Evolutionary conservation across 805 yeast species (phyloP).

Genomic region (Kurtzmaniella fragi): DNA sequence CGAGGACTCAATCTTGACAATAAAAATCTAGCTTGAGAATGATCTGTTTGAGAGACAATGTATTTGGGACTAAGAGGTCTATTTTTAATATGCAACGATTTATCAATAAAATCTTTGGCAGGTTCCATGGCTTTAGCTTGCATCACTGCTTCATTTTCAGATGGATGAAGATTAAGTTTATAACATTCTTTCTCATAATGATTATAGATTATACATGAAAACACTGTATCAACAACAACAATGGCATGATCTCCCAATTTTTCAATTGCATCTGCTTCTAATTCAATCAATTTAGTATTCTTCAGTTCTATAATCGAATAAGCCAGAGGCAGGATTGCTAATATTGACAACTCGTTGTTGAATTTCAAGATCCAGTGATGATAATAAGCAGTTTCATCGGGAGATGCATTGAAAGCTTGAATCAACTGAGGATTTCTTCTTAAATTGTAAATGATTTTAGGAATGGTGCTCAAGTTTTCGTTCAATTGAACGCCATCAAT

Average conservation of each 20-base stretch:
- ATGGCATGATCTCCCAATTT: no score
- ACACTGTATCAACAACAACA: conserved; percentile 6
- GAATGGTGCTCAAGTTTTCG: conserved; percentile 22
- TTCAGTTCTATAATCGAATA: no score
- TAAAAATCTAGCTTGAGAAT: conserved; percentile 35
- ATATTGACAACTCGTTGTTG: conserved; percentile 12
- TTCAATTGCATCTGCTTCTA: conserved; percentile 1
- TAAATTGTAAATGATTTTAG: conserved; percentile 28
- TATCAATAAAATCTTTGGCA: conserved; percentile 13
- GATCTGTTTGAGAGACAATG: conserved; percentile 29
- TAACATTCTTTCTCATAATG: conserved; percentile 5
- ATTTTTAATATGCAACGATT: conserved; percentile 1
- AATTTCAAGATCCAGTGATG: conserved; percentile 26
- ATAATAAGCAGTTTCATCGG: conserved; percentile 42
- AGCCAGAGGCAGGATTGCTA: conserved; percentile 22
- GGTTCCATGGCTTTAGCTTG: conserved; percentile 1
- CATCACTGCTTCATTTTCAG: conserved; percentile 4
- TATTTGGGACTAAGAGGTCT: conserved; percentile 16
- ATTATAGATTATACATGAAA: conserved; percentile 20
- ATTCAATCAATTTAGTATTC: conserved; percentile 11
- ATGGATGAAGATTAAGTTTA: background rate
- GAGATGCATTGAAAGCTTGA: conserved; percentile 36
- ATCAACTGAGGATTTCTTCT: conserved; percentile 32
- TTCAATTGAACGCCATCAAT: conserved; percentile 10
- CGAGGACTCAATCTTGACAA: conserved; percentile 25